Base-by-base conservation (phyloP, 2,329 filamentous ascomycete genomes). In the Calonectria naviculata region DNA sequence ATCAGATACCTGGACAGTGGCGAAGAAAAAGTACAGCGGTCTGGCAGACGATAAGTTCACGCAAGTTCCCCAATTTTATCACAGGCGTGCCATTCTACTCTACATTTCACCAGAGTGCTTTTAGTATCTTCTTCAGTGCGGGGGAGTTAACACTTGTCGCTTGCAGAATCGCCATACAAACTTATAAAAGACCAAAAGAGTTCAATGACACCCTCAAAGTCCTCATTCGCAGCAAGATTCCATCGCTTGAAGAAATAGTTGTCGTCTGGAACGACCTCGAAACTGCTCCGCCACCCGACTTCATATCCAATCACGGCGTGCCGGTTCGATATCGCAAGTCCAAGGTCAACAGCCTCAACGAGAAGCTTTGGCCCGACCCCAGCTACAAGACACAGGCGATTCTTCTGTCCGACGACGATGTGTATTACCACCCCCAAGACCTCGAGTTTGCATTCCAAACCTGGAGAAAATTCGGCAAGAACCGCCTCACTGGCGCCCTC, bases 371-470 rank as follows among this genome's bases (percentile, higher is more conserved):
- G 75, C 80, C 82, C 4, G 82, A 84, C 29, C 79, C 82, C 2
- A 72, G 74, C 1, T 84, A 82, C 73, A 72, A 79, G 54, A 84
- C 83, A 17, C 78, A 84, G 62, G 83, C 83, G 19, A 79, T 85
- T 19, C 79, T 85, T 24, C 78, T 84, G 12, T 81, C 80, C n/a
- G 83, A 85, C 49, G 83, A 84, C 70, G 83, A 85, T 65, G 81
- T 84, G 21, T 84, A 81, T 72, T 84, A 83, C 73, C 75, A 79
- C 24, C 83, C 83, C n/a, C 60, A 72, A 3, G 83, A 85, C 56
- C 79, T 84, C 17, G 83, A 84, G n/a, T 85, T 83, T 19, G 81
- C 80, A 24, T 85, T 85, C 65, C 82, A 84, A 61, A 76, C 79
- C n/a, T 85, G 83, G 83, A 82, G 83, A 71, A 79, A 82, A 64